Conservation (phyloP, 352 stramenopile genomes). For the Pythium apleroticum region DNA sequence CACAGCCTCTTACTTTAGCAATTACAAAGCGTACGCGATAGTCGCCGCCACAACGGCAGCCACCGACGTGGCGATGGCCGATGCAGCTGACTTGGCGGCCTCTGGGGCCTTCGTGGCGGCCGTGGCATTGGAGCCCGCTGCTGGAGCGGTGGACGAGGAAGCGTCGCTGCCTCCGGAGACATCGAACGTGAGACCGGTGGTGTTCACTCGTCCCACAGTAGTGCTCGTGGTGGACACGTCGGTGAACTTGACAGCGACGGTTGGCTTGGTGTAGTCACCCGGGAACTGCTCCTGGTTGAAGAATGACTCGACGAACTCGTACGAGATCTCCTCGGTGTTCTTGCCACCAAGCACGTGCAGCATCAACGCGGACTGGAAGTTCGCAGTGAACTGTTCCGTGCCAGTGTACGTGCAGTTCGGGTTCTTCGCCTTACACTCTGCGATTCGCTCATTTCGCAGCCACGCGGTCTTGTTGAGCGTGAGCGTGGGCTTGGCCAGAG, state of each 20-base stretch:
- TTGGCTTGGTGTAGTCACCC: conserved; percentile 23
- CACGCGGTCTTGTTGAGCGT: conserved; percentile 16
- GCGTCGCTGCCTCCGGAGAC: background rate
- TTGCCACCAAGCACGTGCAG: conserved; percentile 29
- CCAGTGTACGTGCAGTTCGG: conserved; percentile 10
- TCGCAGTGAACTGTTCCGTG: conserved; percentile 27
- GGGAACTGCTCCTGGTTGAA: conserved; percentile 35
- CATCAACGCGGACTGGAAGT: conserved; percentile 34
- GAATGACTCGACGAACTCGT: conserved; percentile 27
- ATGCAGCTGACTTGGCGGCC: background rate
- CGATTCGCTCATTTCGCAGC: conserved; percentile 16
- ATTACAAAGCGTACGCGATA: background rate
- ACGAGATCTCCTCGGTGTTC: conserved; percentile 26
- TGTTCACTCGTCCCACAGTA: conserved; percentile 1
- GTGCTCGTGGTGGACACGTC: conserved; percentile 15
- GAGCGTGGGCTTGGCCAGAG: conserved; percentile 11
- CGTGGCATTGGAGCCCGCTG: background rate
- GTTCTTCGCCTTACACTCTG: conserved; percentile 18
- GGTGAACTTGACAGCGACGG: conserved; percentile 14
- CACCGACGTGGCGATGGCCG: background rate
- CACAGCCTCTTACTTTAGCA: background rate
- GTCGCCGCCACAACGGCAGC: no score
- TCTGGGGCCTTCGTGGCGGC: background rate
- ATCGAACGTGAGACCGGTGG: conserved; percentile 3
- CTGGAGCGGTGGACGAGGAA: background rate